A percentile compares a stretch with the other conserved stretches of the same genome.
These are phyloP conservation scores for Globisporangium cederbergense DNA, from an alignment of 352 stramenopile genomes.

Conservation along the genomic window DNA sequence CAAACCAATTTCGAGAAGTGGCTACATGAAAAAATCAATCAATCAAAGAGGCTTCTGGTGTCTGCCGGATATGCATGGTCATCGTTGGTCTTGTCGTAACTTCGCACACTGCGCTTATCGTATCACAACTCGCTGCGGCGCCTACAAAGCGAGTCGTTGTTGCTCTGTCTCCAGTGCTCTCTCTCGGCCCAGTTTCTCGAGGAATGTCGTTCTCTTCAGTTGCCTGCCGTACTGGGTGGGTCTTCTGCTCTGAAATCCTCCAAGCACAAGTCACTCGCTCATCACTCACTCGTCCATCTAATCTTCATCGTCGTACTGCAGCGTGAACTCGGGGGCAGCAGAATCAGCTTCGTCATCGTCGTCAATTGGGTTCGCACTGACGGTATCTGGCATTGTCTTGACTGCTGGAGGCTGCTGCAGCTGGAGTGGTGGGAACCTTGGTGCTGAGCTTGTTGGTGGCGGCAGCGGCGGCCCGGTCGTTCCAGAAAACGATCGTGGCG, in stretches of 20 bases:
- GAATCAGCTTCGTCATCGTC: slow-evolving; percentile 68
- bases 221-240: neutral
- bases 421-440: neutral
- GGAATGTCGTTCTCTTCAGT: neutral
- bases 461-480: neutral
- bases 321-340: slow-evolving; percentile 57
- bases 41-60: neutral
- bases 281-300: slow-evolving; percentile 16
- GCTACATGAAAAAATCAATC: too few species aligned
- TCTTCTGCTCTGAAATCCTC: neutral
- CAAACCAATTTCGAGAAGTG: too few species aligned
- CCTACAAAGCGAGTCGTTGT: neutral
- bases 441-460: neutral
- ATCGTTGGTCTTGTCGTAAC: too few species aligned
- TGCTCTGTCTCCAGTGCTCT: neutral
- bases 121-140: neutral
- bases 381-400: neutral
- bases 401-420: neutral
- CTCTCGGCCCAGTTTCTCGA: neutral
- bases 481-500: neutral
- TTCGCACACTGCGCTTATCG: neutral
- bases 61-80: neutral
- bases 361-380: slow-evolving; percentile 14
- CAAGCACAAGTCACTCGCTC: neutral
- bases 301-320: slow-evolving; percentile 81